Percentiles rank a stretch among this genome's conserved stretches.
Conservation (phyloP, 2,329 filamentous ascomycete species). For the Blastomyces percursus region DNA sequence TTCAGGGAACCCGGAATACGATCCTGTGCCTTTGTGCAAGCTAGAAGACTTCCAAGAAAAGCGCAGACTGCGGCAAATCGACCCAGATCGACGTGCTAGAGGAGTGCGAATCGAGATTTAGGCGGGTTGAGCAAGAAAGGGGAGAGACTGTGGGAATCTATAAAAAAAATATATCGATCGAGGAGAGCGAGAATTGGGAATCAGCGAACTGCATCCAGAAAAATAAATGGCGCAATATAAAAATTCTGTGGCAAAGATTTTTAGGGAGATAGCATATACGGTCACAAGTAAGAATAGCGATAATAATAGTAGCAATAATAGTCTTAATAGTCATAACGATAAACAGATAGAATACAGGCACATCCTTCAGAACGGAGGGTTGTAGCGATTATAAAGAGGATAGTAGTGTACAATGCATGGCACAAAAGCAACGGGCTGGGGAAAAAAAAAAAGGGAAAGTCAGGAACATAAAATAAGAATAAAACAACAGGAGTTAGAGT, state of each 20-base stretch:
- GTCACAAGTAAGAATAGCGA: not conserved
- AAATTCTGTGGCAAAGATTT: not conserved
- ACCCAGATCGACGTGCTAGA: not conserved
- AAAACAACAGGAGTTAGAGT: not conserved
- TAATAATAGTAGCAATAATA: not conserved
- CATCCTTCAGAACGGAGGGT: not conserved
- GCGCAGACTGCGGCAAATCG: not conserved
- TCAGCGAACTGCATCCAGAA: not conserved
- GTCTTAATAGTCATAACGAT: not conserved
- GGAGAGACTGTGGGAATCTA: not conserved
- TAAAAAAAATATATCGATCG: not conserved
- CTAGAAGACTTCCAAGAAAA: not conserved
- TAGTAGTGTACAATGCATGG: not conserved
- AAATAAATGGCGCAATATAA: not conserved
- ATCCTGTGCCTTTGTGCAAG: not conserved
- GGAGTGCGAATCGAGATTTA: not conserved
- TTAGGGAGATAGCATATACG: not conserved
- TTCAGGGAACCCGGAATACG: not conserved
- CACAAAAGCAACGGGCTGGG: constrained; percentile 11
- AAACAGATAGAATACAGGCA: not conserved
- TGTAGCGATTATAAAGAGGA: not conserved
- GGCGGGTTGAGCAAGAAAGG: not conserved
- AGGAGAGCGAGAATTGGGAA: not conserved
- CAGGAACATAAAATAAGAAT: constrained; percentile 4
- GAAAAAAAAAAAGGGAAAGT: not conserved